These are phyloP conservation scores for Fulvia fulva DNA, from an alignment of 2,329 filamentous ascomycete genomes.

Conservation along the genomic window DNA sequence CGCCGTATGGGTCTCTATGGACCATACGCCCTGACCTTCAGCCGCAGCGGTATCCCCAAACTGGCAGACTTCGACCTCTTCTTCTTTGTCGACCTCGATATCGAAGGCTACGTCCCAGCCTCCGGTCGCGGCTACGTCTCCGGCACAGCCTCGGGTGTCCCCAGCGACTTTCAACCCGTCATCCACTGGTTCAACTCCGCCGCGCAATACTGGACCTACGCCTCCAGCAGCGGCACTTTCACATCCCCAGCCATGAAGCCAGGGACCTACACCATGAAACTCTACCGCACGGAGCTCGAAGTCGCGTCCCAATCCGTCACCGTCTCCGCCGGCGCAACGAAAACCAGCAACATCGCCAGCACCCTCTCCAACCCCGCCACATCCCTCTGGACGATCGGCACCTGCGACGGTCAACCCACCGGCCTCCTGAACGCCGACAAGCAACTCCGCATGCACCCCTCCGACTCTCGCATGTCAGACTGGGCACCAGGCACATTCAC, in stretches of 20 bases:
- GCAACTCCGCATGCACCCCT: constrained; percentile 65
- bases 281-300: constrained; percentile 58
- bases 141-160: constrained; percentile 58
- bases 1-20: constrained; percentile 63
- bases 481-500: constrained; percentile 11
- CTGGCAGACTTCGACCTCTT: constrained; percentile 47
- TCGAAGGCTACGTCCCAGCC: constrained; percentile 56
- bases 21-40: constrained; percentile 61
- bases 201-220: constrained; percentile 63
- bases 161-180: constrained; percentile 52
- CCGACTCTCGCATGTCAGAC: constrained; percentile 34
- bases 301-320: constrained; percentile 50
- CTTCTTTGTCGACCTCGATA: constrained; percentile 57
- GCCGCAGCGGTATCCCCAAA: constrained; percentile 53
- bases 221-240: constrained; percentile 52
- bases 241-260: constrained; percentile 64
- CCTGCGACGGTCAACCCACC: constrained; percentile 57
- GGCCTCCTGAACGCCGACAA: constrained; percentile 66
- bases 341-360: constrained; percentile 51
- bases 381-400: constrained; percentile 58
- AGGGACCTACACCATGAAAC: constrained; percentile 64
- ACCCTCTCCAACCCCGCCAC: constrained; percentile 47
- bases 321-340: constrained; percentile 49
- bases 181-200: constrained; percentile 62
- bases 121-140: constrained; percentile 56